Base-by-base conservation (phyloP, 306 rosid genomes). In the Ormosia emarginata region DNA sequence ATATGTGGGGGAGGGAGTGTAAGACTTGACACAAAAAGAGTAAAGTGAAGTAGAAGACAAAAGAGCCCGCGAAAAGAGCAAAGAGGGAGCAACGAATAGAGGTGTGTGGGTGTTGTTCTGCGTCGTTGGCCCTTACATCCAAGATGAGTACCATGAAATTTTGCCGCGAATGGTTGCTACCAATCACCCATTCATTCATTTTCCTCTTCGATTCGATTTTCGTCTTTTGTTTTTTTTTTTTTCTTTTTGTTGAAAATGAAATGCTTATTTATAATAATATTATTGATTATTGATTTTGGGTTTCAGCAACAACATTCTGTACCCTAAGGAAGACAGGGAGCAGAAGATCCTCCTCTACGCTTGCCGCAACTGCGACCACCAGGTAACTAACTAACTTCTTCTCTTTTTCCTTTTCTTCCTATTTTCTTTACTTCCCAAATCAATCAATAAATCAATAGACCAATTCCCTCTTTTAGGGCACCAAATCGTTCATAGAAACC, bases 91-190 rank as follows among this genome's bases (percentile, higher is more conserved):
- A 30, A 29, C 56, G 33, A 10, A 24, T 24, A 24, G 24, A 24
- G 24, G 24, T 24, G 24, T 24, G 9, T 33, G 62, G 69, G 79
- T 30, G 6, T 69, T 8, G 5, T 6, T 9, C 57, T 13, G 59
- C 30, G 0, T 30, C 44, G 24, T 24, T 24, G 24, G 24, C 79
- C 41, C 36, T 39, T 49, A 41, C 36, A 57, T 74, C 40, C 83
- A 95, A 92, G 73, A 93, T 95, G 99, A 92, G 97, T 89, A 85
- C 98, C 81, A 93, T 95, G 99, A 95, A 95, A 53, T 95, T 95
- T 88, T 95, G 99, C 90, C 97, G 98, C 71, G 98, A 95, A 90
- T 95, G 99, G 99, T 95, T 61, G 0, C 83, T 68, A 15, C 65
- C 13, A 37, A 0, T 6, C 6, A 37, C 6, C 47, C 52, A 17